Base-by-base conservation (phyloP, 2,329 filamentous ascomycete genomes). In the Colletotrichum australisinense region DNA sequence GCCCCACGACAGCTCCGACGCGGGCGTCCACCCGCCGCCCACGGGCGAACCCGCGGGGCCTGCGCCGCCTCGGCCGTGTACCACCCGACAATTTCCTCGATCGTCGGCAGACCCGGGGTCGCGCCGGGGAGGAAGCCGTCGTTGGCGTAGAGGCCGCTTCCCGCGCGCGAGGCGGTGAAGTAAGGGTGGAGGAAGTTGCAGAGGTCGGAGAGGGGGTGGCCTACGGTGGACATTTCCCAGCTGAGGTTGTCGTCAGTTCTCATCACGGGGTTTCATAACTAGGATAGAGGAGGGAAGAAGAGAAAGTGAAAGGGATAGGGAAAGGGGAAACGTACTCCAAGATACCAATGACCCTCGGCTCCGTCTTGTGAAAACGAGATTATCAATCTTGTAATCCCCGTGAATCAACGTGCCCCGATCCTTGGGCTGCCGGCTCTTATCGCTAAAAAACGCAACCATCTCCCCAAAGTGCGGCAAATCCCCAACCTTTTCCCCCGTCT, bases 171-270 rank as follows among this genome's bases (percentile, higher is more conserved):
- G 42, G 83, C 80, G 64, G 80, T 80, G 79, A 82, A 84, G 77
- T 84, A 86, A 64, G 81, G 83, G 67, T 79, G 84, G 64, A 86
- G 75, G 22, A 98, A 87, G 83, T 98, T 98, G 82, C 92, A 92
- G 53, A 98, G 86, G 81, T 99, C 97, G 6, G 94, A 96, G 26
- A 98, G 89, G 1, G 97, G 97, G 82, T 99, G 96, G n/a, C 97
- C 97, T 67, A 98, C 92, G 0, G 97, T 98, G 46, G 95, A 95
- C 95, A 99, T 98, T 86, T 98, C 97, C 96, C 96, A 98, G 84
- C 89, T 91, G 9, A 26, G 9, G 24, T 63, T n/a, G 35, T 12
- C 6, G 58, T 32, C 14, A 35, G 38, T 16, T 28, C 22, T 12
- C 11, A 12, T 35, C 11, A 35, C 53, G 5, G 52, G 52, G 49